Base-by-base conservation (phyloP, 805 yeast genomes). In the Nakazawaea ernobii region DNA sequence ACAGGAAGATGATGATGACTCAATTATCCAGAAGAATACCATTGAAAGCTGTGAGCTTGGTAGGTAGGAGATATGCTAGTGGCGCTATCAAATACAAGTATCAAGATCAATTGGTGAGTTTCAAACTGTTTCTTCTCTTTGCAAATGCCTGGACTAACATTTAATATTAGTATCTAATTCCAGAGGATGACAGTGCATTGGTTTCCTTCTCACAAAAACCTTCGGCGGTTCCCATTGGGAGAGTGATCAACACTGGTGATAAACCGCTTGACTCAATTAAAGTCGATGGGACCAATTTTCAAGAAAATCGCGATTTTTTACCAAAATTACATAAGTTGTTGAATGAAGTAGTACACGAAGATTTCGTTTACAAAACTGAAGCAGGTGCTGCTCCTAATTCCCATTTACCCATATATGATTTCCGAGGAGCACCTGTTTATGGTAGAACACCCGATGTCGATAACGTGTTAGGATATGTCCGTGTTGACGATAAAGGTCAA, bases 381-480 rank as follows among this genome's bases (percentile, higher is more conserved):
- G 79, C 85, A 0, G 69, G 77, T 4, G 70, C 71, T 33, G 76
- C 75, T 53, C 75, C 75, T 11, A 67, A 67, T 17, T 65, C 74
- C 0, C 80, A 66, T 60, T 77, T 84, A 83, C 88, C 90, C 7
- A 75, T 87, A 39, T 83, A 77, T 54, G 95, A 86, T 59, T 70
- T 82, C 51, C 70, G 94, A 49, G 77, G 73, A 41, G 72, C 79
- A 1, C 89, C 92, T 1, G 66, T 74, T 20, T 78, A 75, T 51
- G 84, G 83, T 32, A 70, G 94, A 53, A 75, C 74, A 11, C 88
- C 92, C 1, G 85, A 82, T 17, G 75, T 84, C 8, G 87, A 84
- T 51, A 85, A 84, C 54, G 79, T 80, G 1, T 69, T 80, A 44
- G 95, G 95, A 1, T 84, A 82, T 56, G 81, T 86, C 8, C 73